These are phyloP conservation scores for Bruguiera parviflora DNA, from an alignment of 345 rosid genomes.

Conservation along the genomic window DNA sequence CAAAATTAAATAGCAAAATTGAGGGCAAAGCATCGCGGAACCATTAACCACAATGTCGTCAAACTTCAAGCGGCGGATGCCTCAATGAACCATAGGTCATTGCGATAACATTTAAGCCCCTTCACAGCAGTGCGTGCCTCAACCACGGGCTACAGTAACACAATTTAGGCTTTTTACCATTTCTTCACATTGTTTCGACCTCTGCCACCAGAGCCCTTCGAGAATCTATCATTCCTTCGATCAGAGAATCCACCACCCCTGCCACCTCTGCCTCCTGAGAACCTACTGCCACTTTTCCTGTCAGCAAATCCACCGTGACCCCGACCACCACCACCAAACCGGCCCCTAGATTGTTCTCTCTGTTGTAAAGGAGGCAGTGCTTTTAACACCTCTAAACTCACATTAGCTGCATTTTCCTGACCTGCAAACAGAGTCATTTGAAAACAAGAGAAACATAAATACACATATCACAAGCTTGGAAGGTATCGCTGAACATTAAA, in stretches of 20 bases:
- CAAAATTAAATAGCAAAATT: background rate
- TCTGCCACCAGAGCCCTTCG: conserved; percentile 24
- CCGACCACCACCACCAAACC: conserved; percentile 54
- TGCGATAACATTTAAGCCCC: too few relatives aligned
- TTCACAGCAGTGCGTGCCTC: too few relatives aligned
- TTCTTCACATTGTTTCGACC: conserved; percentile 30
- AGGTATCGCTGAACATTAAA: too few relatives aligned
- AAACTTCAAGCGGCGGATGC: too few relatives aligned
- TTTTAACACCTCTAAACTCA: conserved; percentile 62
- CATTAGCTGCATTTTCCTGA: conserved; percentile 60
- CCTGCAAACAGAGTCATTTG: conserved; percentile 31
- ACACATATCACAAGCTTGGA: background rate
- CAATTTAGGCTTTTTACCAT: conserved; percentile 30
- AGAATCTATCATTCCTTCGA: conserved; percentile 38
- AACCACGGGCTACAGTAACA: too few relatives aligned
- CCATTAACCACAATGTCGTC: background rate
- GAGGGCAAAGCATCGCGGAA: background rate
- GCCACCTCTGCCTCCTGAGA: conserved; percentile 36
- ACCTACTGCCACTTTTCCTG: conserved; percentile 34
- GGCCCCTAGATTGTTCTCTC: conserved; percentile 56
- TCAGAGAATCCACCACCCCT: conserved; percentile 39
- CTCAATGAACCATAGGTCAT: too few relatives aligned
- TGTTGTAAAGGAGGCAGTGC: conserved; percentile 73
- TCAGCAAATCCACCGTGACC: conserved; percentile 31
- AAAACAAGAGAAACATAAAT: background rate